phyloP scores from a whole-genome alignment of 441 rosid species.

The Mallotus repandus region DNA sequence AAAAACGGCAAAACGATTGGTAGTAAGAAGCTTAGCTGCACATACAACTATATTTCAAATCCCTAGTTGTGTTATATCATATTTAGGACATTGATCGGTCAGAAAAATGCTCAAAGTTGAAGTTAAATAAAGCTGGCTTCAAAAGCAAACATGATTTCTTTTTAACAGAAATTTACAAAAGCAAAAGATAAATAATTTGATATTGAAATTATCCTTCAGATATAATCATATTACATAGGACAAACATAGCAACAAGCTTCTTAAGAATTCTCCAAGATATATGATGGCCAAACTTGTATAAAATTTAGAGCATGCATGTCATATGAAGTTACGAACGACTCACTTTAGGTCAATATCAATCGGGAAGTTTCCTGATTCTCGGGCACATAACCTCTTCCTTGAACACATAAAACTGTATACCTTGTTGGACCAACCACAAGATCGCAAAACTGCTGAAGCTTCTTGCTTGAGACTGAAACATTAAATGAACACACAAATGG shows the following conservation, averaged over 20 bases:
- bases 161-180: background rate
- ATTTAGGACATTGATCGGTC: background rate
- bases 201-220: too few relatives aligned
- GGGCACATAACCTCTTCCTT: constrained; percentile 50
- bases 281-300: background rate
- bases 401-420: constrained; percentile 57
- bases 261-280: background rate
- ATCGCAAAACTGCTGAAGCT: constrained; percentile 51
- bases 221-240: too few relatives aligned
- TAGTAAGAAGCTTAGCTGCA: background rate
- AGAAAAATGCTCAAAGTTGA: background rate
- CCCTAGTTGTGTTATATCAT: background rate
- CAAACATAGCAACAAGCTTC: background rate
- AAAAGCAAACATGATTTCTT: background rate
- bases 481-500: background rate
- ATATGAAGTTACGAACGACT: constrained; percentile 26
- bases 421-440: constrained; percentile 69
- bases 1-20: background rate
- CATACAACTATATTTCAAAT: background rate
- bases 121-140: background rate
- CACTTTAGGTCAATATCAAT: constrained; percentile 53
- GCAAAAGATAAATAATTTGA: constrained; percentile 6
- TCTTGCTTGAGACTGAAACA: constrained; percentile 61
- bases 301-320: background rate
- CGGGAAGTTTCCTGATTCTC: constrained; percentile 36